These are phyloP conservation scores for Cyberlindnera saturnus DNA, from an alignment of 805 yeast genomes.

Conservation along the genomic window DNA sequence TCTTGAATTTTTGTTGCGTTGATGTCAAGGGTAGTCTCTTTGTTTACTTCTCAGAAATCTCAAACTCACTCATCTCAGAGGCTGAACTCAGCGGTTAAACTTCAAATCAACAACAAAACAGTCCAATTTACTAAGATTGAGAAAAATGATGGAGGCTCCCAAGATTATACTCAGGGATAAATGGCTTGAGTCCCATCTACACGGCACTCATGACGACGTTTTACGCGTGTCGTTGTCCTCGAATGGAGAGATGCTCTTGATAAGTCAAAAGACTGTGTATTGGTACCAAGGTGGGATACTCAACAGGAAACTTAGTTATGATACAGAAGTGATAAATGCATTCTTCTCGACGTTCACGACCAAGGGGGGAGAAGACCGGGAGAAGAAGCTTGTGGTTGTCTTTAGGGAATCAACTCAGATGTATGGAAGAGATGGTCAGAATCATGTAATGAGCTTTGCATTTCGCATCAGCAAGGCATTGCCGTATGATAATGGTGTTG, in stretches of 20 bases:
- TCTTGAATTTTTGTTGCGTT: no score
- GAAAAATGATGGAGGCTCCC: no score
- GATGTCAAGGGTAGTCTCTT: no score
- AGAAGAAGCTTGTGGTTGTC: slow-evolving; percentile 51
- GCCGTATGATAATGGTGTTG: slow-evolving; percentile 61
- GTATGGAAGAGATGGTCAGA: slow-evolving; percentile 54
- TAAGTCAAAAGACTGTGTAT: slow-evolving; percentile 14
- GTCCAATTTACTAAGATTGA: no score
- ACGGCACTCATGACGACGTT: not conserved
- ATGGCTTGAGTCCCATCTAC: slow-evolving; percentile 7
- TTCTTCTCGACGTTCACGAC: slow-evolving; percentile 49
- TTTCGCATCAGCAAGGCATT: slow-evolving; percentile 56
- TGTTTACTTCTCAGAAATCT: no score
- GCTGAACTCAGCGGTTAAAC: no score
- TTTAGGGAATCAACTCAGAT: slow-evolving; percentile 55
- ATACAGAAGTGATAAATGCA: slow-evolving; percentile 49
- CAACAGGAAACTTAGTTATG: slow-evolving; percentile 43
- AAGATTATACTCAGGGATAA: slow-evolving; percentile 5
- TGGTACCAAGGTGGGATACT: slow-evolving; percentile 47
- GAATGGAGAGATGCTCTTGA: slow-evolving; percentile 13
- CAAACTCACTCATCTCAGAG: no score
- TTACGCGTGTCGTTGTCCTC: slow-evolving; percentile 4
- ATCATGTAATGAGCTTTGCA: slow-evolving; percentile 61
- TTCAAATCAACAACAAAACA: no score
- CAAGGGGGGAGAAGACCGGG: slow-evolving; percentile 7